Percentiles rank a stretch among this genome's conserved stretches.
phyloP scores from a whole-genome alignment of 1,284 basidiomycete genomes.

The Flammula alnicola region DNA sequence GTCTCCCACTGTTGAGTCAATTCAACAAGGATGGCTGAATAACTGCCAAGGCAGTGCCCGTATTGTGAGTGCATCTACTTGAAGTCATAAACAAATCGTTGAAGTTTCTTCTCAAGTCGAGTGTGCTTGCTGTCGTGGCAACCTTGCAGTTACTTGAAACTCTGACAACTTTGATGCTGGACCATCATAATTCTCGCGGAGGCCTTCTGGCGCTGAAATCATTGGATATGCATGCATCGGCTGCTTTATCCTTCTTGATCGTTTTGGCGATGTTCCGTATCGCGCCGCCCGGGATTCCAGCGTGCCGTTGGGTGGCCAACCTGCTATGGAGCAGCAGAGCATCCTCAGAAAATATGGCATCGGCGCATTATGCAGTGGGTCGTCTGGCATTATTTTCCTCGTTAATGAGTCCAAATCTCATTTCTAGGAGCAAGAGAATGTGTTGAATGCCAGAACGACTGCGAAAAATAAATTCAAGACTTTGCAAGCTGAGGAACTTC shows the following conservation, averaged over 20 bases:
- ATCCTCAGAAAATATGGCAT: constrained; percentile 24
- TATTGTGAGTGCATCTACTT: neutral
- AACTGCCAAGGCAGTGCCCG: constrained; percentile 5
- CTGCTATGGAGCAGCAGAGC: constrained; percentile 10
- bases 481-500: no score
- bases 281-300: constrained; percentile 18
- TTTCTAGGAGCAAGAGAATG: no score
- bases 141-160: constrained; percentile 21
- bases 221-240: constrained; percentile 23
- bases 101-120: constrained; percentile 17
- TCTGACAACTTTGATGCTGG: constrained; percentile 2
- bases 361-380: constrained; percentile 23
- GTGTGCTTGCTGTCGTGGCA: constrained; percentile 21
- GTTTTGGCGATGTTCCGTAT: constrained; percentile 25
- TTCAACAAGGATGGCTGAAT: constrained; percentile 7
- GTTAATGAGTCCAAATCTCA: no score
- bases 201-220: constrained; percentile 11
- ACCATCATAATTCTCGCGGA: neutral
- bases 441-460: no score
- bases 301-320: constrained; percentile 15
- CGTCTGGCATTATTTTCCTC: constrained; percentile 28
- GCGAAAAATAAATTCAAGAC: no score
- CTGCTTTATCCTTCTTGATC: constrained; percentile 26
- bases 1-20: constrained; percentile 6
- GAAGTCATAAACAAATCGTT: neutral